phyloP scores from a whole-genome alignment of 129 eudicot species.

The Escallonia herrerae region DNA sequence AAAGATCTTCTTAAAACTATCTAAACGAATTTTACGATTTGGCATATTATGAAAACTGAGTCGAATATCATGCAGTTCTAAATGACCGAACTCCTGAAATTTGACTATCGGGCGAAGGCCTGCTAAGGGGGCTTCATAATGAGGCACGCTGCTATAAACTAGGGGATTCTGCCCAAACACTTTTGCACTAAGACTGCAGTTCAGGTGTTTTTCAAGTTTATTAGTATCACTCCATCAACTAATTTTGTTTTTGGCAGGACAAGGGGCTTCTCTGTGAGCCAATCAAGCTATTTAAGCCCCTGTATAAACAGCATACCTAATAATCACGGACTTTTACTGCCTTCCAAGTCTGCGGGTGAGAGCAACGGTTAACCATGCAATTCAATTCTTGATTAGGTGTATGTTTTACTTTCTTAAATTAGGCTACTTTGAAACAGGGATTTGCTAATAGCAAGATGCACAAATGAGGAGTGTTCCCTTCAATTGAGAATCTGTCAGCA shows the following conservation, averaged over 20 bases:
- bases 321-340: not conserved
- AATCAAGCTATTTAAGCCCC: not conserved
- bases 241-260: no score
- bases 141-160: no score
- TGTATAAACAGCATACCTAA: not conserved
- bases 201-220: no score
- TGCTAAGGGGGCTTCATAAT: not conserved
- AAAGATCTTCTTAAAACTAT: not conserved
- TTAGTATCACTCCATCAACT: no score
- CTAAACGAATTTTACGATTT: not conserved
- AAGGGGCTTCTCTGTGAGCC: not conserved
- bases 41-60: not conserved
- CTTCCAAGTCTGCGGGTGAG: not conserved
- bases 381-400: not conserved
- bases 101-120: not conserved
- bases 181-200: no score
- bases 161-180: no score
- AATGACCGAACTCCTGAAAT: not conserved
- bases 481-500: not conserved
- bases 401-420: no score
- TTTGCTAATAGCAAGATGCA: not conserved
- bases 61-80: no score
- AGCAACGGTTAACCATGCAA: not conserved
- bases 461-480: not conserved
- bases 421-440: not conserved